Evolutionary conservation across 192 early-diverging fungal species (phyloP), one percentile per base, ranked within the genome.

Genomic region (Coemansia sp.): DNA sequence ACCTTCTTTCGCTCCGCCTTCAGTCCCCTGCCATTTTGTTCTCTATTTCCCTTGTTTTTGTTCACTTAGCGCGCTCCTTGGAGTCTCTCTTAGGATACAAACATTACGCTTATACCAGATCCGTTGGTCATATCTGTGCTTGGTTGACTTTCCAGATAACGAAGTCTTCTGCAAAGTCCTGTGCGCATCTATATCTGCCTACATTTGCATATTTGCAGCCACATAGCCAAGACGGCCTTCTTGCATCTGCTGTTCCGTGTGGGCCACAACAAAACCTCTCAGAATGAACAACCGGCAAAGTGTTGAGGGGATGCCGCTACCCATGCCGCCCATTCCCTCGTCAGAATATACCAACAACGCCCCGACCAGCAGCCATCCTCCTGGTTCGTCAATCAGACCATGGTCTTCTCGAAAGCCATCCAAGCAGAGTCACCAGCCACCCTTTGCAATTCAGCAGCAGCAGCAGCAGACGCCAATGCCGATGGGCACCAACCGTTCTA

Each of bases 361-460:
- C 25, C 25, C 25, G 25, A 25, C 20, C 46, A 14, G 19, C 56
- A 41, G 39, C 8, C 37, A 40, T 39, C 7, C 57, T 5, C 16
- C 57, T 40, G 37, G 57, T 14, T 38, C 25, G 51, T 13, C 56
- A 7, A 53, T 38, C 60, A 62, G 50, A 39, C 14, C 59, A 20
- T 40, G 32, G 32, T 20, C 50, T 32, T 46, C 58, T 43, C 64
- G 45, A 38, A 61, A 63, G 8, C 5, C 10, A 42, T 54, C 60
- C 7, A 60, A 70, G 56, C 69, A 71, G 17, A 63, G 45, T 43
- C 68, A 64, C 13, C 70, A 72, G 50, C 38, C 55, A n/a, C 46
- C 41, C 10, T 56, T 49, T 42, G 56, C n/a, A 8, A 20, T 22
- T 38, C 63, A 64, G 38, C 51, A 63, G 64, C 64, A 60, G 63